phyloP scores from a whole-genome alignment of 176 grass and related monocot species.

The Aegilops speltoides region DNA sequence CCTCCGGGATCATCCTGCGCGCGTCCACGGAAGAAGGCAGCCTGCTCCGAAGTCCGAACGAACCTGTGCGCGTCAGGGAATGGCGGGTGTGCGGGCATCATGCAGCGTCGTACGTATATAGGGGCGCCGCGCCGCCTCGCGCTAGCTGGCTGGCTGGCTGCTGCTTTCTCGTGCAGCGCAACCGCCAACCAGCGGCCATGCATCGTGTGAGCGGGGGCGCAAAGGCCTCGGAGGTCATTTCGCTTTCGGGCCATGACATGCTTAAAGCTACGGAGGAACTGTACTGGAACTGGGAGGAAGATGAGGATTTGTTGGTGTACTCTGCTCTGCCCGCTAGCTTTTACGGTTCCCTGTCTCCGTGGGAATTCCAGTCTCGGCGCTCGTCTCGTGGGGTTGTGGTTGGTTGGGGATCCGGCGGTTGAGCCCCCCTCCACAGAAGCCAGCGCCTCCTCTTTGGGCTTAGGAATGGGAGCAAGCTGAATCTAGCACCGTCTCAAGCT shows the following conservation, averaged over 20 bases:
- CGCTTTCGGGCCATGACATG: background rate
- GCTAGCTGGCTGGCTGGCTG: background rate
- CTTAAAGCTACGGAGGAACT: background rate
- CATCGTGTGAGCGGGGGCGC: conserved; percentile 31
- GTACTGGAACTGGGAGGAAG: background rate
- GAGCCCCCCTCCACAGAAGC: too few relatives aligned
- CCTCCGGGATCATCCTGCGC: conserved; percentile 19
- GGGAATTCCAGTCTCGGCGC: background rate
- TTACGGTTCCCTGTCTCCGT: background rate
- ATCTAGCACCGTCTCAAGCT: too few relatives aligned
- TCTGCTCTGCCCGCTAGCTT: background rate
- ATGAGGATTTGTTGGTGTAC: background rate
- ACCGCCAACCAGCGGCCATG: conserved; percentile 18
- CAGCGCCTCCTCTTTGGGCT: too few relatives aligned
- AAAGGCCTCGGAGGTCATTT: background rate
- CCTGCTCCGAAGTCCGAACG: too few relatives aligned
- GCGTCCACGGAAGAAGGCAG: background rate
- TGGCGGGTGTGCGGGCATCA: background rate
- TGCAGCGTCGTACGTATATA: conserved; percentile 15
- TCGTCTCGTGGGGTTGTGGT: conserved; percentile 17
- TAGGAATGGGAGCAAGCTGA: too few relatives aligned
- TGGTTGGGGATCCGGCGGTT: conserved; percentile 6
- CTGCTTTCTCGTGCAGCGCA: conserved; percentile 46
- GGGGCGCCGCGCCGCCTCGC: background rate
- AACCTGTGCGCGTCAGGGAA: background rate